These are phyloP conservation scores for Tuber microsphaerosporum DNA, from an alignment of 495 filamentous ascomycete species.

Conservation along the genomic window DNA sequence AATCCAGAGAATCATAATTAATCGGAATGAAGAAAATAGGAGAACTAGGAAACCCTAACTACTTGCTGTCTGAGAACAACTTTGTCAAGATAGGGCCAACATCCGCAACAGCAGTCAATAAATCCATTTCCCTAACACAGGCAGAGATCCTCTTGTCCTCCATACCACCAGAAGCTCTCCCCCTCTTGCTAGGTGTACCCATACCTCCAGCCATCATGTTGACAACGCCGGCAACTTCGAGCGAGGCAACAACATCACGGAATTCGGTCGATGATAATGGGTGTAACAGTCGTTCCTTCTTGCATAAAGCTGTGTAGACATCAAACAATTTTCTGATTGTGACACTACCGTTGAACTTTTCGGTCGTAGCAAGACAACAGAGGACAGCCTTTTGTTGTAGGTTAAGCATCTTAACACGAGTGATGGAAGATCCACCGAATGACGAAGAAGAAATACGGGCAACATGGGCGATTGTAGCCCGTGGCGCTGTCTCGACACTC, in stretches of 20 bases:
- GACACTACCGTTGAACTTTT: constrained; percentile 54
- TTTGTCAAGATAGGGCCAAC: constrained; percentile 47
- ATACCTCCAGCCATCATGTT: constrained; percentile 54
- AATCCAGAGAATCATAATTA: not conserved
- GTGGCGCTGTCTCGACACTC: constrained; percentile 66
- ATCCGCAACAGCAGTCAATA: constrained; percentile 63
- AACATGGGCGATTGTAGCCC: constrained; percentile 81
- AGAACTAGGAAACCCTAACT: not conserved
- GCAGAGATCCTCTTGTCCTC: constrained; percentile 69
- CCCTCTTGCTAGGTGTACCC: constrained; percentile 56
- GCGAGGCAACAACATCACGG: constrained; percentile 78
- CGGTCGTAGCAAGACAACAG: constrained; percentile 74
- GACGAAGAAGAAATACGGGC: constrained; percentile 78
- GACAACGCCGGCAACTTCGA: constrained; percentile 74
- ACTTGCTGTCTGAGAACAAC: constrained; percentile 19
- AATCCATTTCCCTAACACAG: constrained; percentile 69
- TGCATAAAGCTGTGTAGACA: constrained; percentile 74
- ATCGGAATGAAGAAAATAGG: not conserved
- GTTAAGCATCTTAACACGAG: constrained; percentile 78
- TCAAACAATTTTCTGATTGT: constrained; percentile 74
- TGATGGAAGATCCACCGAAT: constrained; percentile 74
- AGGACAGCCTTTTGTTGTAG: constrained; percentile 94
- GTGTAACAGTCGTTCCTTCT: constrained; percentile 72
- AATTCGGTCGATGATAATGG: constrained; percentile 85
- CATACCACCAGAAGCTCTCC: constrained; percentile 45